Evolutionary conservation across 2,329 filamentous ascomycete genomes (phyloP), one percentile per base, ranked within the genome.

Genomic region (Alternaria metachromatica): DNA sequence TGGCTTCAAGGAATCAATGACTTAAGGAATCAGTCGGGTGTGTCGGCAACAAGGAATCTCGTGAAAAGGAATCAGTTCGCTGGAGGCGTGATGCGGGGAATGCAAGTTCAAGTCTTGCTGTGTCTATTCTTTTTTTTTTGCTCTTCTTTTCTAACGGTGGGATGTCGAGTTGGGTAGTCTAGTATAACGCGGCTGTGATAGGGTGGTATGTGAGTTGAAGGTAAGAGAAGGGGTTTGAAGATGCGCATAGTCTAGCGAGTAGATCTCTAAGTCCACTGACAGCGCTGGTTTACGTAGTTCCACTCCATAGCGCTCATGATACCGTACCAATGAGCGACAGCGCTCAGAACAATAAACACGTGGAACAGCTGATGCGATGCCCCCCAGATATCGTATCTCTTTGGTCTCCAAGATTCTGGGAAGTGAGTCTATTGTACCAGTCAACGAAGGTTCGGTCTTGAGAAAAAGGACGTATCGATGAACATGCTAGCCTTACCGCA

Each of bases 361-460:
- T 98, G 95, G 79, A 98, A 98, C 67, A 98, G 91, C 82, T 98
- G 95, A 80, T 98, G 95, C 18, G 93, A 97, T 12, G 60, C 55
- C 77, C 95, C 94, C 87, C 92, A 92, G 54, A 97, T 91, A 80
- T 98, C 96, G 75, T 95, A 97, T 11, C 80, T 84, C 2, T 93
- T 92, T 0, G 95, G 95, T 50, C 83, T 86, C 72, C 86, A 87
- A 62, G 92, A 85, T 82, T 98, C 95, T 0, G 95, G 95, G 82
- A 94, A 63, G 33, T 60, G 57, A 12, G 46, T 55, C 90, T 45
- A 94, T 90, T 58, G 87, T 89, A 11, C 92, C 0, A 8, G 28
- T 62, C n/a, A 62, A n/a, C 94, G 79, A 97, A 97, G 44, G 97
- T 84, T 41, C 33, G 13, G 5, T 87, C 87, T 5, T 94, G 94